These are phyloP conservation scores for Schizosaccharomyces japonicus DNA, from an alignment of 805 yeast species.

Conservation along the genomic window DNA sequence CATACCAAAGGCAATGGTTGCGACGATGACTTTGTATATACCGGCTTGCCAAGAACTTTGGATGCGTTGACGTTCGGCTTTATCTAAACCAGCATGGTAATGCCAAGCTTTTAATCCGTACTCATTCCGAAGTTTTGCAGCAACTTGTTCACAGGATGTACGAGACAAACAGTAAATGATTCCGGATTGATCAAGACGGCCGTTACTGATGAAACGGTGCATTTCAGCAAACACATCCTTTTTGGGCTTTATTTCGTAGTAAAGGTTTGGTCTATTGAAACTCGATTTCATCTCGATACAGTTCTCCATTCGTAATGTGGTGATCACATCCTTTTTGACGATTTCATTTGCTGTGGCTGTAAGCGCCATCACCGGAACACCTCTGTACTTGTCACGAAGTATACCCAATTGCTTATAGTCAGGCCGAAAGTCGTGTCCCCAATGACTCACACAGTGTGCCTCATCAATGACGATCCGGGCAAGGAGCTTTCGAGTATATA, in stretches of 20 bases:
- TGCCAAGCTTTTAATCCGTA: slow-evolving; percentile 43
- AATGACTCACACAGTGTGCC: slow-evolving; percentile 92
- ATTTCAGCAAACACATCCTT: slow-evolving; percentile 34
- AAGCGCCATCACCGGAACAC: slow-evolving; percentile 77
- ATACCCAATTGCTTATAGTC: slow-evolving; percentile 64
- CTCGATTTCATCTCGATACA: slow-evolving; percentile 55
- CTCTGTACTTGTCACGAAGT: slow-evolving; percentile 51
- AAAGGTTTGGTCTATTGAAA: slow-evolving; percentile 70
- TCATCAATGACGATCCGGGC: slow-evolving; percentile 88
- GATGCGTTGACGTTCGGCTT: slow-evolving; percentile 45
- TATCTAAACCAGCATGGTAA: slow-evolving; percentile 88
- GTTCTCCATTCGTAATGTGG: slow-evolving; percentile 38
- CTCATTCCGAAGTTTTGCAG: slow-evolving; percentile 27
- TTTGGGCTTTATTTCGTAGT: slow-evolving; percentile 54
- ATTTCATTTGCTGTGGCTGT: slow-evolving; percentile 92
- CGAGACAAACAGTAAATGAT: slow-evolving; percentile 86
- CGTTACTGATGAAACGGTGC: slow-evolving; percentile 26
- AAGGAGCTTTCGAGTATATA: slow-evolving; percentile 31
- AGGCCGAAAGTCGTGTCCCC: slow-evolving; percentile 98
- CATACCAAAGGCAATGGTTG: slow-evolving; percentile 97
- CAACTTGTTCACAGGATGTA: slow-evolving; percentile 61
- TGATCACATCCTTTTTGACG: slow-evolving; percentile 65
- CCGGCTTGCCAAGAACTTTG: slow-evolving; percentile 68
- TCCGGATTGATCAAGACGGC: slow-evolving; percentile 43
- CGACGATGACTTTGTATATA: slow-evolving; percentile 57